Evolutionary conservation across 305 asterid genomes (phyloP), one percentile per base, ranked within the genome.

Genomic region (Fraxinus floribunda): DNA sequence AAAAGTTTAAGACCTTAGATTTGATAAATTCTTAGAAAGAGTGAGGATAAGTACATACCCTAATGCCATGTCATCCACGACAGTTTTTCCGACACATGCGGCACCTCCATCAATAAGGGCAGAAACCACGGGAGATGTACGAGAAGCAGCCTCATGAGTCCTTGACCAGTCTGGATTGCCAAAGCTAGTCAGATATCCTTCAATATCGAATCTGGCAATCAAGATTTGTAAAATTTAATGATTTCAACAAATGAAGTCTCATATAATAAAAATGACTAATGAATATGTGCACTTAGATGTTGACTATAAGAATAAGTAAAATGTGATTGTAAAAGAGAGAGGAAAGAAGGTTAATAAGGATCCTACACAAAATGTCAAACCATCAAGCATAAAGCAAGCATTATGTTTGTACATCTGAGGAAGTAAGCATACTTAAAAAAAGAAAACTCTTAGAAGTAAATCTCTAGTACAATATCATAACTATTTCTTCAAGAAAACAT

Each of bases 21-120:
- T 36, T 29, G 22, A 29, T 11, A 26, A 35, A 68, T 68, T 68
- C 16, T 57, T 34, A 64, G 26, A 57, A 18, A 57, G 57, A 46
- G 29, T 55, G 80, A 83, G 86, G 74, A 44, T 35, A 52, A 87
- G 76, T 80, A 86, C 91, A 82, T 84, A 97, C 99, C 98, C 87
- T 35, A 92, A 82, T 39, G 98, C 94, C 98, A 97, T 89, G 85
- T 95, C 99, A 90, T 92, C 99, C 86, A 97, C 91, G 20, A 94
- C 86, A 46, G 98, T 95, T 88, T 91, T 97, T 52, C 97, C 98
- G n/a, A 89, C 86, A 84, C 98, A 97, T 57, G 95, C 86, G 24
- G 98, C 98, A 81, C 99, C 99, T 74, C 94, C 97, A 78, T 97
- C 99, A 85, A 97, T 93, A 83, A 97, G 97, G 57, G 95, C 83